phyloP scores from a whole-genome alignment of 2,329 filamentous ascomycete genomes.

The Chrysoporthe cubensis region DNA sequence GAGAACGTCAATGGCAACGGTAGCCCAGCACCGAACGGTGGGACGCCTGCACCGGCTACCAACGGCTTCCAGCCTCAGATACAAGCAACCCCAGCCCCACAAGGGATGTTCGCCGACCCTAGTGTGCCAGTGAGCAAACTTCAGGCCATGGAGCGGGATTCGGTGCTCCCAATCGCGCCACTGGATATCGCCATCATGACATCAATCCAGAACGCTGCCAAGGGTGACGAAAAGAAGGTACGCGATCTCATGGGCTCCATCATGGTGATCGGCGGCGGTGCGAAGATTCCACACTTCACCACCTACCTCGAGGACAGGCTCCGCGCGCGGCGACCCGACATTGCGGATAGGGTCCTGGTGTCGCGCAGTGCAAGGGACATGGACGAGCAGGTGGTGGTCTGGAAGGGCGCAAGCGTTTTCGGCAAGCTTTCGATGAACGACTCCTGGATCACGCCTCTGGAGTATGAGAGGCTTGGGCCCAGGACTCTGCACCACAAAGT shows the following conservation, averaged over 20 bases:
- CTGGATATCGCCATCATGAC: conserved; percentile 90
- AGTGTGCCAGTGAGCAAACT: conserved; percentile 53
- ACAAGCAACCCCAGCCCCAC: conserved; percentile 37
- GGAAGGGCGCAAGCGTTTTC: conserved; percentile 98
- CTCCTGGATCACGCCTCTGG: conserved; percentile 85
- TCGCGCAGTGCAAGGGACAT: conserved; percentile 83
- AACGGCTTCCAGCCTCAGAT: conserved; percentile 43
- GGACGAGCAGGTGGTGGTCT: conserved; percentile 94
- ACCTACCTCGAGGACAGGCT: conserved; percentile 83
- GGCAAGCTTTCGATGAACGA: conserved; percentile 91
- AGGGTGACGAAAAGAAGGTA: conserved; percentile 89
- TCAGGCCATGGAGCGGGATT: conserved; percentile 73
- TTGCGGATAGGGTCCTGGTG: conserved; percentile 64
- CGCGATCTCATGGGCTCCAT: conserved; percentile 88
- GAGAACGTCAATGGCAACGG: conserved; percentile 49
- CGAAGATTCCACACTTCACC: conserved; percentile 79
- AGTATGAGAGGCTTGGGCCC: conserved; percentile 85
- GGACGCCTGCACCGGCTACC: conserved; percentile 46
- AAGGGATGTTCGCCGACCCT: conserved; percentile 56
- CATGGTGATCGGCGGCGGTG: conserved; percentile 86
- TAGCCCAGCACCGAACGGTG: conserved; percentile 59
- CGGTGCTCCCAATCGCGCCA: conserved; percentile 78
- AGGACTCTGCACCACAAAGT: conserved; percentile 85
- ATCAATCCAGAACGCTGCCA: conserved; percentile 84
- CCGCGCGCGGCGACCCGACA: conserved; percentile 65